These are phyloP conservation scores for Oldenlandia corymbosa DNA, from an alignment of 257 asterid species.

Conservation along the genomic window DNA sequence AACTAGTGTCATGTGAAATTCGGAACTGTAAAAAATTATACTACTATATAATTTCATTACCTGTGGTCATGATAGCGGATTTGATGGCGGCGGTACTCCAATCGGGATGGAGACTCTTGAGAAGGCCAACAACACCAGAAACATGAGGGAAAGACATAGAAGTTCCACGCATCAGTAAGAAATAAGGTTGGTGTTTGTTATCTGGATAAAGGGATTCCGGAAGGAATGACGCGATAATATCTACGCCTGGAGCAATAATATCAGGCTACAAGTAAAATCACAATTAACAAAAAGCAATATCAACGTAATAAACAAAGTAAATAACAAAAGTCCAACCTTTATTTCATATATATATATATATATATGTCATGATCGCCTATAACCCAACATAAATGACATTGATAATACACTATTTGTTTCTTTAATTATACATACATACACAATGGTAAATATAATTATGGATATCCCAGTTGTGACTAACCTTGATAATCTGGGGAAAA, in stretches of 20 bases:
- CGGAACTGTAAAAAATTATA: too few relatives aligned
- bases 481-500: slow-evolving; percentile 67
- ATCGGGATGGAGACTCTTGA: slow-evolving; percentile 42
- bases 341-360: too few relatives aligned
- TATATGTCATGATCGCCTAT: too few relatives aligned
- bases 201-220: slow-evolving; percentile 20
- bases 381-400: too few relatives aligned
- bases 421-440: too few relatives aligned
- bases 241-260: slow-evolving; percentile 66
- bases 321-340: too few relatives aligned
- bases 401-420: too few relatives aligned
- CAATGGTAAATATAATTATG: too few relatives aligned
- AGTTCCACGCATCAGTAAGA: slow-evolving; percentile 33
- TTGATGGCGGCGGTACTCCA: slow-evolving; percentile 66
- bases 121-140: slow-evolving; percentile 52
- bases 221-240: slow-evolving; percentile 45
- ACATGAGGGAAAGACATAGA: slow-evolving; percentile 78
- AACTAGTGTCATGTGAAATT: too few relatives aligned
- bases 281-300: too few relatives aligned
- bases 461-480: slow-evolving; percentile 11
- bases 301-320: too few relatives aligned
- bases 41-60: too few relatives aligned
- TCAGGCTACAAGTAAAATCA: slow-evolving; percentile 81
- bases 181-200: slow-evolving; percentile 32
- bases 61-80: slow-evolving; percentile 61